Evolutionary conservation across 805 yeast genomes (phyloP).

Genomic region (Teunomyces cretensis): DNA sequence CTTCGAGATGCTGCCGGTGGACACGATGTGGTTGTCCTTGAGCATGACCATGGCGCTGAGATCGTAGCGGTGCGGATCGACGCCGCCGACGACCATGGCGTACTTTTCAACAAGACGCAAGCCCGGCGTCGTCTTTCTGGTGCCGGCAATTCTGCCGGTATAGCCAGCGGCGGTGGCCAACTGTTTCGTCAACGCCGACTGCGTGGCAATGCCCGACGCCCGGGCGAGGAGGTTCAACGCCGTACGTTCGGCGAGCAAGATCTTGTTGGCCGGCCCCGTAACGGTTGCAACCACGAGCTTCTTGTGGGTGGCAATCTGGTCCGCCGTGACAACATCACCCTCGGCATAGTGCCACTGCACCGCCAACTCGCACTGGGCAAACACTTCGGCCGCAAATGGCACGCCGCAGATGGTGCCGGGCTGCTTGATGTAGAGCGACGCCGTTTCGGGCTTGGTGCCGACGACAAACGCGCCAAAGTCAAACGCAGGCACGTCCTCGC

Average conservation of each 20-base stretch:
- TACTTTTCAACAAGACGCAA: constrained; percentile 84
- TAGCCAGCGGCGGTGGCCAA: constrained; percentile 70
- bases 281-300: constrained; percentile 70
- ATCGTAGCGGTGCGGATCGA: constrained; percentile 90
- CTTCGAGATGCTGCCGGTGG: constrained; percentile 85
- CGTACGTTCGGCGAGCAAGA: constrained; percentile 81
- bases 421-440: constrained; percentile 78
- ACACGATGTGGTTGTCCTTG: constrained; percentile 90
- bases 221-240: constrained; percentile 81
- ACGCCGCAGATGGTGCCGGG: constrained; percentile 80
- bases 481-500: constrained; percentile 90
- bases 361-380: constrained; percentile 65
- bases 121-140: constrained; percentile 97
- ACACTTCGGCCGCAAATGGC: constrained; percentile 87
- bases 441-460: constrained; percentile 70
- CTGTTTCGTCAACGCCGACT: constrained; percentile 54
- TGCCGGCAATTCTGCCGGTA: constrained; percentile 87
- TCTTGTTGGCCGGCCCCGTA: constrained; percentile 75
- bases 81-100: constrained; percentile 94
- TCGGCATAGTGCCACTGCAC: constrained; percentile 76
- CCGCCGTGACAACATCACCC: constrained; percentile 48
- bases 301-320: constrained; percentile 53
- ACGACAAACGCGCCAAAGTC: constrained; percentile 95
- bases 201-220: constrained; percentile 85
- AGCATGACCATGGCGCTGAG: constrained; percentile 93